Base-by-base conservation (phyloP, 306 rosid genomes). In the Myrica gale region DNA sequence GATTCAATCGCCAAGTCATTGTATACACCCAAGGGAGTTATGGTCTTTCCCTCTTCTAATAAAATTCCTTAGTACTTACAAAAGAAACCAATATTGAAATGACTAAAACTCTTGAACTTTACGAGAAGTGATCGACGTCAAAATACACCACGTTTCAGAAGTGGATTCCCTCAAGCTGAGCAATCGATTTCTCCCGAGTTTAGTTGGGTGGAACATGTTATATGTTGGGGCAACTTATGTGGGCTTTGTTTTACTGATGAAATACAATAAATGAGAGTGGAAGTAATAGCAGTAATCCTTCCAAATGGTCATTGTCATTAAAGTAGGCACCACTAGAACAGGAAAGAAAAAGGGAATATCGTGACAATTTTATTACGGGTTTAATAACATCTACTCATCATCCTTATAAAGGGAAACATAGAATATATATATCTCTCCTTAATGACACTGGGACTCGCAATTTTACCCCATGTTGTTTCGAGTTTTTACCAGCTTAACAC, bases 381-480 rank as follows among this genome's bases (percentile, higher is more conserved):
- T 32, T 32, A 32, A 32, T 32, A 32, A 32, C 37, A 32, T 32
- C 37, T 32, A 32, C 37, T 32, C 0, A 32, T 32, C 37, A 32
- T 32, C 3, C 37, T 32, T 3, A 32, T 32, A 26, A 26, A 26
- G 32, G 32, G 32, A 1, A 26, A 26, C 26, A 23, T 23, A 23
- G 32, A 26, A 26, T 26, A 1, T 26, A 26, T 26, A 32, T 32
- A 23, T 23, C 26, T 23, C 26, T 23, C 26, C 26, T 23, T 23
- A 23, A 23, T 9, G 45, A 61, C n/a, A 61, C 11, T 5, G 5
- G 41, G 13, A 56, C 20, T 56, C 19, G n/a, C 50, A 77, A 69
- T 53, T 74, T 19, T 43, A 63, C 72, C 73, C 73, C 69, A 72
- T 45, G 50, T 46, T 61, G 56, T 71, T 60, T 74, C 68, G 57